Evolutionary conservation across 768 basidiomycete genomes (phyloP).

Genomic region (Rhizopogon salebrosus): DNA sequence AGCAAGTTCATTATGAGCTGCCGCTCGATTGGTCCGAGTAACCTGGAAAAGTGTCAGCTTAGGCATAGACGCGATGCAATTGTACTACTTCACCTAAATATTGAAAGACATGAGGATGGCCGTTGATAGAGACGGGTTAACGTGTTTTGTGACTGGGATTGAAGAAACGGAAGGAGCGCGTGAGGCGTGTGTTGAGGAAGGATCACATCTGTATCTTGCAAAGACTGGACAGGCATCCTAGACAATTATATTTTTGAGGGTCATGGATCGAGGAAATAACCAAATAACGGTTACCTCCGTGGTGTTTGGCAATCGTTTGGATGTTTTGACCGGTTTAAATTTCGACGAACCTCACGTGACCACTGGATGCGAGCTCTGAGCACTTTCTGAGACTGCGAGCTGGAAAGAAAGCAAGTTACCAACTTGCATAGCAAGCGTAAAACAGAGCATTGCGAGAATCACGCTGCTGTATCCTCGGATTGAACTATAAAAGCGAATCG

Average conservation of each 20-base stretch:
- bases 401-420: too few relatives aligned
- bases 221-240: slow-evolving; percentile 2
- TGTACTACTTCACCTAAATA: slow-evolving; percentile 70
- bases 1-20: slow-evolving; percentile 85
- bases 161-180: slow-evolving; percentile 71
- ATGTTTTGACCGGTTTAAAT: too few relatives aligned
- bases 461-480: too few relatives aligned
- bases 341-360: too few relatives aligned
- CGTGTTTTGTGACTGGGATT: slow-evolving; percentile 73
- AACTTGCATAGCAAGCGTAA: too few relatives aligned
- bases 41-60: slow-evolving; percentile 33
- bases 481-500: too few relatives aligned
- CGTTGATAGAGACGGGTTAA: slow-evolving; percentile 76
- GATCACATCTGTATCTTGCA: slow-evolving; percentile 3
- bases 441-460: too few relatives aligned
- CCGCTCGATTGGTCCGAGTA: slow-evolving; percentile 73
- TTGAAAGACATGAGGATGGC: slow-evolving; percentile 84
- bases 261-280: too few relatives aligned
- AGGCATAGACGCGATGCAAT: background rate
- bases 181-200: slow-evolving; percentile 40
- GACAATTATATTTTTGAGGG: background rate
- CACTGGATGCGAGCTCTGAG: too few relatives aligned
- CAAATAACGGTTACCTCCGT: too few relatives aligned
- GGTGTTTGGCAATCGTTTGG: too few relatives aligned
- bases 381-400: too few relatives aligned